phyloP scores from a whole-genome alignment of 345 rosid genomes.

The Moricandia moricandioides region DNA sequence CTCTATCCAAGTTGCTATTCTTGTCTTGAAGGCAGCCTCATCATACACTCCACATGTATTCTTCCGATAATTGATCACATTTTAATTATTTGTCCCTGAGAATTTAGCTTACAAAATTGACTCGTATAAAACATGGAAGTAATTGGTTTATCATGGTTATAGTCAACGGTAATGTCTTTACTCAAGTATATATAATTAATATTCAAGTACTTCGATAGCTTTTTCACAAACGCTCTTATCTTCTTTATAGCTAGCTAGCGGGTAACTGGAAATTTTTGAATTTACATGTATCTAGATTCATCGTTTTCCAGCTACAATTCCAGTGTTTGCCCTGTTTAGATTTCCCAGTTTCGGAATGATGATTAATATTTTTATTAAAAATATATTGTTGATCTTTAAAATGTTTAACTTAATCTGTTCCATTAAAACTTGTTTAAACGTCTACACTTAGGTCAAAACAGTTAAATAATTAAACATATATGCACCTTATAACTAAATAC shows the following conservation, averaged over 20 bases:
- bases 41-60: slow-evolving; percentile 27
- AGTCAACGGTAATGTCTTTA: background rate
- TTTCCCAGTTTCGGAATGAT: too few relatives aligned
- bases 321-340: too few relatives aligned
- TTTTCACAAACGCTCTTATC: too few relatives aligned
- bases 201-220: too few relatives aligned
- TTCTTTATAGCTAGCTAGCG: too few relatives aligned
- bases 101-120: slow-evolving; percentile 13
- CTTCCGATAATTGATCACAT: slow-evolving; percentile 7
- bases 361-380: too few relatives aligned
- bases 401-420: background rate
- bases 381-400: background rate
- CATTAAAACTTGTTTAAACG: background rate
- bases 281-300: too few relatives aligned
- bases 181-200: too few relatives aligned
- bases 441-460: background rate
- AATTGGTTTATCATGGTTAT: background rate
- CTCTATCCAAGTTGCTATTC: slow-evolving; percentile 22
- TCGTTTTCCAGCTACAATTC: too few relatives aligned
- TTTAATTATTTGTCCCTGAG: background rate
- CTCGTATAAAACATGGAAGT: background rate
- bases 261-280: too few relatives aligned
- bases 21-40: slow-evolving; percentile 8
- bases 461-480: too few relatives aligned
- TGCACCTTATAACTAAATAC: background rate